These are phyloP conservation scores for Diaporthe humulicola DNA, from an alignment of 2,329 filamentous ascomycete genomes.

Conservation along the genomic window DNA sequence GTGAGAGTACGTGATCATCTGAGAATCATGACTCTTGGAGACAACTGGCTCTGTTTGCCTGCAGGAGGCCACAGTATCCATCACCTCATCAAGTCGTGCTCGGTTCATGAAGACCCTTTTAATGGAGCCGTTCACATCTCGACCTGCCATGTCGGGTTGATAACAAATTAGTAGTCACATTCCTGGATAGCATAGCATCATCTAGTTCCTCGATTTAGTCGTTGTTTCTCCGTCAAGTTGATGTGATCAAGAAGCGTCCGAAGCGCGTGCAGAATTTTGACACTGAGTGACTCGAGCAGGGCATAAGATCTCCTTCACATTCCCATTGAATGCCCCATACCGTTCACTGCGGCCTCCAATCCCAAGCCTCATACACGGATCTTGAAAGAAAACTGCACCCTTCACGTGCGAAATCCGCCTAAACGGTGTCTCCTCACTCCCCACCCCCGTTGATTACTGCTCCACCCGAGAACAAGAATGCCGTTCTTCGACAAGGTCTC, in stretches of 20 bases:
- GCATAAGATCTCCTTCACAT: neutral
- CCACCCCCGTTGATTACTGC: no score
- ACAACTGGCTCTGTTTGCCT: neutral
- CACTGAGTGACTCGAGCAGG: neutral
- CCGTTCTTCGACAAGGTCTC: neutral
- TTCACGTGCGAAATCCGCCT: neutral
- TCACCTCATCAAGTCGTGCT: neutral
- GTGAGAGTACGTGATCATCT: neutral
- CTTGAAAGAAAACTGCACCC: neutral
- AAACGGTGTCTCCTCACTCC: neutral
- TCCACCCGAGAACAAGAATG: neutral
- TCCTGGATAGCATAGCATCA: no score
- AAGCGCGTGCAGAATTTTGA: neutral
- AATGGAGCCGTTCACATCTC: neutral
- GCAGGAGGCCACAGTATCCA: neutral
- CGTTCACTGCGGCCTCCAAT: neutral
- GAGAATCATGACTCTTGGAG: neutral
- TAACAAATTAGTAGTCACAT: neutral
- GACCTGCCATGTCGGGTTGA: neutral
- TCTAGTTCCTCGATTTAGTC: neutral
- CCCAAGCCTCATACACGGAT: neutral
- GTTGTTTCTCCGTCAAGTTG: neutral
- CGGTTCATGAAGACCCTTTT: neutral
- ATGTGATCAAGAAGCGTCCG: neutral
- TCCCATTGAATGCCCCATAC: neutral